Conservation (phyloP, 2,329 filamentous ascomycete genomes). For the Cladosporium sp. region DNA sequence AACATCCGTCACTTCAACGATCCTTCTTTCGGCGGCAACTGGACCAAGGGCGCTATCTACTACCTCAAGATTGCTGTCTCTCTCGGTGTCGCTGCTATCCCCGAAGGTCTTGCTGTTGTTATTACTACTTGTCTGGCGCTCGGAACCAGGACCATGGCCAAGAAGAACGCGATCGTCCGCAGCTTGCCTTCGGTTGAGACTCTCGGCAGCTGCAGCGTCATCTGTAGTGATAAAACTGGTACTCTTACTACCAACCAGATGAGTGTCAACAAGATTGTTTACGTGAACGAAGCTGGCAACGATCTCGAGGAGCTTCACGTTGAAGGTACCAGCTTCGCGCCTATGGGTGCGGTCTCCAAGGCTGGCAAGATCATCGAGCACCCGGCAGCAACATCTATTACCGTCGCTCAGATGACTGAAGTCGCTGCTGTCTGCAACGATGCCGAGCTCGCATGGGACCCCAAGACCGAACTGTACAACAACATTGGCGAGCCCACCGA, state of each 20-base stretch:
- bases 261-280: constrained; percentile 93
- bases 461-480: constrained; percentile 70
- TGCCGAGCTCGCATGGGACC: constrained; percentile 77
- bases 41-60: constrained; percentile 97
- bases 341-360: constrained; percentile 68
- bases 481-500: constrained; percentile 94
- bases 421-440: constrained; percentile 83
- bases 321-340: constrained; percentile 89
- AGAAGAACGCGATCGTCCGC: constrained; percentile 95
- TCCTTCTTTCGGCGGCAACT: constrained; percentile 79
- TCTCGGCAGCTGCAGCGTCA: constrained; percentile 96
- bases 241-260: constrained; percentile 99
- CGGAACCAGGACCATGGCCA: constrained; percentile 97
- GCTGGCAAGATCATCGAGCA: constrained; percentile 69
- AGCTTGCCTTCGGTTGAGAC: constrained; percentile 97
- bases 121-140: constrained; percentile 98
- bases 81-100: constrained; percentile 94
- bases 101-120: constrained; percentile 94
- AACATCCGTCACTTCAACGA: constrained; percentile 98
- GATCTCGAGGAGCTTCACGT: constrained; percentile 84
- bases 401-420: constrained; percentile 74
- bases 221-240: constrained; percentile 99
- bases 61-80: constrained; percentile 99
- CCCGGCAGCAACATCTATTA: constrained; percentile 69
- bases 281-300: constrained; percentile 71